A percentile compares a stretch with the other conserved stretches of the same genome.
Evolutionary conservation across 1,284 basidiomycete genomes (phyloP).

Genomic region (Entoloma clypeatum): DNA sequence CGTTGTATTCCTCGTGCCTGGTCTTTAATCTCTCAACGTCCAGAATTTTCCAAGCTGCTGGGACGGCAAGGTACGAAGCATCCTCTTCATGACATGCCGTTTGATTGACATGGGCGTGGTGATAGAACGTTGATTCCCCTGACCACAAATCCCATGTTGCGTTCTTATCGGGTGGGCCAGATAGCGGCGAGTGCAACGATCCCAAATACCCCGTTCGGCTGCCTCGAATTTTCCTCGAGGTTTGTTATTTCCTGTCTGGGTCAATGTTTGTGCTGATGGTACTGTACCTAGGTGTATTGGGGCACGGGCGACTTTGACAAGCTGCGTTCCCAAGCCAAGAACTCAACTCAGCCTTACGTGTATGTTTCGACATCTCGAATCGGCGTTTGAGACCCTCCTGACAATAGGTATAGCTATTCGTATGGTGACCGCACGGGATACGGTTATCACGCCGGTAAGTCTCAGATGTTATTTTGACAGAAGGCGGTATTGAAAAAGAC

Average conservation of each 20-base stretch:
- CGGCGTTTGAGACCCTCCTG: neutral
- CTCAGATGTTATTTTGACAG: neutral
- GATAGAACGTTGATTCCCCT: conserved; percentile 37
- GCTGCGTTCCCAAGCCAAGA: conserved; percentile 31
- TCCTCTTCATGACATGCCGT: neutral
- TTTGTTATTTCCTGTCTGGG: conserved; percentile 15
- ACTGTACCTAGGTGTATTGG: conserved; percentile 34
- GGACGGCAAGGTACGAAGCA: conserved; percentile 34
- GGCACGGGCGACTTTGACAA: conserved; percentile 30
- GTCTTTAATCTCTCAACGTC: neutral
- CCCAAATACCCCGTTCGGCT: conserved; percentile 38
- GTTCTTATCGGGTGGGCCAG: conserved; percentile 39
- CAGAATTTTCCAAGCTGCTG: conserved; percentile 44
- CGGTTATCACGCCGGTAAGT: conserved; percentile 42
- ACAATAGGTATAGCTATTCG: conserved; percentile 27
- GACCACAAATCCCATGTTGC: conserved; percentile 55
- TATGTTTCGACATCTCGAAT: conserved; percentile 17
- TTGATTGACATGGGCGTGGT: neutral
- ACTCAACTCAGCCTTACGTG: conserved; percentile 40
- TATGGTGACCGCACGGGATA: conserved; percentile 44
- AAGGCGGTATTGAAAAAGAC: neutral
- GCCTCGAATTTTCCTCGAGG: conserved; percentile 45
- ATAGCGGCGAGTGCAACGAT: conserved; percentile 41
- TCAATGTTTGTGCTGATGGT: neutral
- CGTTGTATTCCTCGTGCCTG: conserved; percentile 15